Evolutionary conservation across 345 rosid genomes (phyloP), one percentile per base, ranked within the genome.

Genomic region (Salix dunnii): DNA sequence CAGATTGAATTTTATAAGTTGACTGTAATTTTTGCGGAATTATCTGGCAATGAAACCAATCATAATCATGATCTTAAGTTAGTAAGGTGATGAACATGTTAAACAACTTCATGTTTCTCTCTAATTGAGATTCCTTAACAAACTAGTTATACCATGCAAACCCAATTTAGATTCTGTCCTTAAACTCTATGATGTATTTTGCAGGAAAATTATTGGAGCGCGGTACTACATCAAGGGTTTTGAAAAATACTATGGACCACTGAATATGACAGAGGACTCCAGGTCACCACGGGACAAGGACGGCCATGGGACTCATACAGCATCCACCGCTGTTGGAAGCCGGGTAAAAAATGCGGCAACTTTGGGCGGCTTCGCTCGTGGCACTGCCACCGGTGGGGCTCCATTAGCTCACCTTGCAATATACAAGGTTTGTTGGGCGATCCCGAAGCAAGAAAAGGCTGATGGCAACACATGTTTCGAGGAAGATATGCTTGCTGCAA

Each of bases 221-320:
- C 81, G 93, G 60, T 90, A 88, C 85, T 94, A 91, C 76, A 67
- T 85, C 68, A 87, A 89, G 79, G 92, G 89, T 14, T 92, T 76
- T 14, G 88, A 87, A 78, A 69, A n/a, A 0, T 3, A 25, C 14
- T 84, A 64, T 16, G 94, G 94, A 38, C 23, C 63, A 6, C 83
- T 91, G 67, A 86, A 94, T 79, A 85, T 67, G 27, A 77, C 92
- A 7, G 83, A 86, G 51, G 98, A 94, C 82, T 80, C 67, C 82
- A 82, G 70, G 73, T 94, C 97, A 0, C 92, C 85, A 0, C 91
- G 97, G 1, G 99, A 95, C 82, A 62, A 68, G 58, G 91, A 89
- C 6, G 99, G 99, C 70, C 99, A 95, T 51, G 97, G 97, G 5
- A 87, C 94, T 35, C 99, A 95, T 81, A 89, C 92, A 0, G 91